A percentile compares a stretch with the other conserved stretches of the same genome.
phyloP scores from a whole-genome alignment of 176 grass and related monocot species.

The Alloteropsis semialata region DNA sequence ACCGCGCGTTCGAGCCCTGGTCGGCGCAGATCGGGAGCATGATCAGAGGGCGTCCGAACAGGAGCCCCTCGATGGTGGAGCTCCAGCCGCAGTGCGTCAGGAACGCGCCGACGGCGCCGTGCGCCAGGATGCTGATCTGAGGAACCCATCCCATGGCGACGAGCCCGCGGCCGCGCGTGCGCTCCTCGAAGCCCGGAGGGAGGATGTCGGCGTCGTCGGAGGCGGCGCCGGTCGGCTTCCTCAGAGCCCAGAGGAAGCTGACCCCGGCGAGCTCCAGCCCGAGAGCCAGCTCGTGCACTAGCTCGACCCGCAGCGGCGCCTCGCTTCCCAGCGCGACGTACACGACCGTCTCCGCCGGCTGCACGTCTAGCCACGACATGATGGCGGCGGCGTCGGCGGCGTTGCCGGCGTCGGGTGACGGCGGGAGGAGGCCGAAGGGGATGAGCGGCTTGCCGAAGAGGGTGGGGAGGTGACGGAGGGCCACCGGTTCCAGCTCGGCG shows the following conservation, averaged over 20 bases:
- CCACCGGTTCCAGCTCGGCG: not conserved
- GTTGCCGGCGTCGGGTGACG: not conserved
- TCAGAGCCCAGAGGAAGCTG: not conserved
- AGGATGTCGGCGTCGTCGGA: not conserved
- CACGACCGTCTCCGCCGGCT: not conserved
- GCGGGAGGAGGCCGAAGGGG: not conserved
- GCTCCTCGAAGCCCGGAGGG: not conserved
- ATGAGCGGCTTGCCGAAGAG: not conserved
- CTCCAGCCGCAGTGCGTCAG: too few relatives aligned
- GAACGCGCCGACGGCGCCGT: too few relatives aligned
- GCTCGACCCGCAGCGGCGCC: not conserved
- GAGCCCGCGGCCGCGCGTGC: not conserved
- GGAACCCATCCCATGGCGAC: too few relatives aligned
- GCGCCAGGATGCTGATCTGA: too few relatives aligned
- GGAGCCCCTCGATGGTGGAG: too few relatives aligned
- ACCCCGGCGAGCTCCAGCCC: not conserved
- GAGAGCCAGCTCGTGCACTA: not conserved
- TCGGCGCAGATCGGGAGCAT: too few relatives aligned
- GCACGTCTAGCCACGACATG: constrained; percentile 5
- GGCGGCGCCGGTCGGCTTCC: not conserved
- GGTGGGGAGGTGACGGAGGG: too few relatives aligned
- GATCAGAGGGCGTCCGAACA: too few relatives aligned
- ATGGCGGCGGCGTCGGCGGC: not conserved
- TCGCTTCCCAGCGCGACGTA: constrained; percentile 15
- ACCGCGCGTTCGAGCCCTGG: too few relatives aligned